Base-by-base conservation (phyloP, 345 rosid genomes). In the Citrus trifoliata region DNA sequence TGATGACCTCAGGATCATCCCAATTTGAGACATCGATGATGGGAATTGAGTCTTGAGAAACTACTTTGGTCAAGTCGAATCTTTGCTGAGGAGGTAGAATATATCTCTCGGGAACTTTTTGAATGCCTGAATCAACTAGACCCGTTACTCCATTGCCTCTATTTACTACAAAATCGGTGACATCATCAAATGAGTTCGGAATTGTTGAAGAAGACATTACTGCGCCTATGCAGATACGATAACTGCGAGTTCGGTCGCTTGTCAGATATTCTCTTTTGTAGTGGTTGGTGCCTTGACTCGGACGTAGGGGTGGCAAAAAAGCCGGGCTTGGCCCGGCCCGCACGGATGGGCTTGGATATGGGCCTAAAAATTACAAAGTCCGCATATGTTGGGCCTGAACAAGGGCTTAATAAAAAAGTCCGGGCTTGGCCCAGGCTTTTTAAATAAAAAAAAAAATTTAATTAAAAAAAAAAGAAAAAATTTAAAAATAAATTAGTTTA, bases 101-200 rank as follows among this genome's bases (percentile, higher is more conserved):
- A 27, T 83, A 80, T n/a, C 48, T 79, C 2, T 62, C 42, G 6
- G 81, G 86, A 66, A 80, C 61, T 27, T 32, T 56, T 27, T 77
- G 59, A 2, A 83, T 56, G 33, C 81, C 81, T 4, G 74, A 4
- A 70, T 80, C 83, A 3, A 70, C 79, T 4, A 80, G 71, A 58
- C 83, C 86, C 70, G 65, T 83, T 10, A 78, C 24, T 55, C 86
- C 86, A 51, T 83, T 78, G 5, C 74, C 79, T 74, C 78, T 32
- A 37, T 78, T 76, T 19, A 80, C 77, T 4, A 83, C 83, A 48
- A 78, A 80, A 63, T 80, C 77, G 3, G 38, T 7, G 32, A 72
- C 67, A 5, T 53, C 58, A 53, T 53, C 22, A 53, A 53, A 53
- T 18, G 58, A 53, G 58, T 53, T 53, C 7, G 58, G 21, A 18